Evolutionary conservation across 768 basidiomycete species (phyloP), one percentile per base, ranked within the genome.

Genomic region (Boletus tomentosulus): DNA sequence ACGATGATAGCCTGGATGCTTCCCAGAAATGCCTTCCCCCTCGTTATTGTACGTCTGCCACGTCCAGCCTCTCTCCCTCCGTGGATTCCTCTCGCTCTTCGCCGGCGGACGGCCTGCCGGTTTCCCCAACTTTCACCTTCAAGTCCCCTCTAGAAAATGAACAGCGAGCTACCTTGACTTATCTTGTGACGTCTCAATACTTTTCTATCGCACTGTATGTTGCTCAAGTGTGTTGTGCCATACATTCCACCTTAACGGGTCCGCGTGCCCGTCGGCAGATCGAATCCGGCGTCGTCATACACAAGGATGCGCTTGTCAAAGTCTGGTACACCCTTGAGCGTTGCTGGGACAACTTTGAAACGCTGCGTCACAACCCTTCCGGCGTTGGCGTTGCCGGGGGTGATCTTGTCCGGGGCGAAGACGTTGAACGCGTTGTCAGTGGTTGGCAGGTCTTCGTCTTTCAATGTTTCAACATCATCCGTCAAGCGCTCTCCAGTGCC

Each of bases 391-490:
- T 67, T 16, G 67, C 73, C 7, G 66, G 66, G 31, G 62, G 63
- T 28, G 66, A 60, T 28, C 52, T 70, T 25, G 56, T 80, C 31
- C 74, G 78, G 10, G 63, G 69, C 7, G 81, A 83, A 57, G 84
- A 85, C 50, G 69, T 81, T 33, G 78, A 82, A 50, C 71, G 85
- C 53, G 93, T 89, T 65, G 84, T 86, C 43, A 85, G 88, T 63
- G 85, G 86, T 33, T 96, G 93, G 92, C 87, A 90, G 80, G 86
- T 92, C 51, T 93, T 90, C 71, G 85, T 95, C 57, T 96, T 96
- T 60, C 91, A 95, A 70, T 92, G 89, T 67, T 80, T 93, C 66
- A 94, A 94, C 68, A 80, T 92, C 59, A 87, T 96, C 60, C 85
- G 90, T 28, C 92, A 93, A 65, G 80, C 85, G 3, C 80, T 97